Conservation (phyloP, 1,284 basidiomycete species). For the Fomitopsis betulina region DNA sequence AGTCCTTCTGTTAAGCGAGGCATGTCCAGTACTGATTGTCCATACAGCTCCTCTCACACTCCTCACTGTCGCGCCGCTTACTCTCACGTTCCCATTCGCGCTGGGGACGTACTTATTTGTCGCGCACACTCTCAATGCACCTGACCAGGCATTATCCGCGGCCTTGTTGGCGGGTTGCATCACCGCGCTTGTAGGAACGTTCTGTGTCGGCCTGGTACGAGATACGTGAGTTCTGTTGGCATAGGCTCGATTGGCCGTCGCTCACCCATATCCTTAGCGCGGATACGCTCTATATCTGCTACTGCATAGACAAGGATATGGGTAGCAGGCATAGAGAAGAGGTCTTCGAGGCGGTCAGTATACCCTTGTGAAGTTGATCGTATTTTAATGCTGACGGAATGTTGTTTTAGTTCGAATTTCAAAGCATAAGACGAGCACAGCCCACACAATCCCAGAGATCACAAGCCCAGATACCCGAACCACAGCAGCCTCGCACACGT, state of each 20-base stretch:
- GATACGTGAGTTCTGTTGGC: constrained; percentile 54
- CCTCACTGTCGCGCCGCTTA: constrained; percentile 77
- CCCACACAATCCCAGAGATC: constrained; percentile 16
- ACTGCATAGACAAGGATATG: constrained; percentile 80
- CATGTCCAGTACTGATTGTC: constrained; percentile 1
- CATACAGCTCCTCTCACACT: constrained; percentile 61
- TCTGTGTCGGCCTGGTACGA: constrained; percentile 77
- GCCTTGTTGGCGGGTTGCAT: constrained; percentile 75
- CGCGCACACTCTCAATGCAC: constrained; percentile 77
- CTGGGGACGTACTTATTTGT: constrained; percentile 85
- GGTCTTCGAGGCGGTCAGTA: constrained; percentile 66
- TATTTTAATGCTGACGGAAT: background rate
- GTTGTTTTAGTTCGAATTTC: constrained; percentile 37
- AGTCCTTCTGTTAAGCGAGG: constrained; percentile 17
- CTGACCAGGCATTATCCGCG: constrained; percentile 73
- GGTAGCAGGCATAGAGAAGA: constrained; percentile 61
- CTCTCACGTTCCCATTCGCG: constrained; percentile 76
- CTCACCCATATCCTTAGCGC: constrained; percentile 34
- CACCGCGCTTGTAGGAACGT: constrained; percentile 78
- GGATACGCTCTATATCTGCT: constrained; percentile 85
- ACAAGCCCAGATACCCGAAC: constrained; percentile 12
- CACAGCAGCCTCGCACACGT: constrained; percentile 7
- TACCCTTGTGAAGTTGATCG: background rate
- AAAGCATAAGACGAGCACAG: constrained; percentile 37
- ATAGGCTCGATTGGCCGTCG: background rate